phyloP scores from a whole-genome alignment of 139 green algal species.

The Tetratostichococcus sp. region DNA sequence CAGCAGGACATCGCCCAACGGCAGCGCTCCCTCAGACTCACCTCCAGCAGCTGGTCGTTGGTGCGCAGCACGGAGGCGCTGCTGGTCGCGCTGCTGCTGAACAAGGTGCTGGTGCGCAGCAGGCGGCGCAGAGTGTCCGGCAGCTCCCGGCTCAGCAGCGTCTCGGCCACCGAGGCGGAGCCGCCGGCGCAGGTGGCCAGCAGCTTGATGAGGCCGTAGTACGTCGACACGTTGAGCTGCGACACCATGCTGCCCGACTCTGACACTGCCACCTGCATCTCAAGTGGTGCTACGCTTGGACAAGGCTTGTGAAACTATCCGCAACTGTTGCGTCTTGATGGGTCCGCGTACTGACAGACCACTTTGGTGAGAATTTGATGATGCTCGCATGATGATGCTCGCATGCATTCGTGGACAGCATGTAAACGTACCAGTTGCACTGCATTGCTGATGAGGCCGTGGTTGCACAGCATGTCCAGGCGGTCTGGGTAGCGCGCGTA shows the following conservation, averaged over 20 bases:
- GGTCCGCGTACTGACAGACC: too few species aligned
- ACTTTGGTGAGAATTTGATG: too few species aligned
- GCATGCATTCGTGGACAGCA: too few species aligned
- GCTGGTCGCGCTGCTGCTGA: slow-evolving; percentile 26
- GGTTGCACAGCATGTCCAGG: slow-evolving; percentile 61
- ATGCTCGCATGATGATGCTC: too few species aligned
- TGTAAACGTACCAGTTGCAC: slow-evolving; percentile 74
- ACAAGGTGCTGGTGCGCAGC: slow-evolving; percentile 48
- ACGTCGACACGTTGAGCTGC: slow-evolving; percentile 69
- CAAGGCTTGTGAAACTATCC: too few species aligned
- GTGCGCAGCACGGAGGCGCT: slow-evolving; percentile 55
- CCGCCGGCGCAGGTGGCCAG: slow-evolving; percentile 58
- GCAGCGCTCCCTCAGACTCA: too few species aligned
- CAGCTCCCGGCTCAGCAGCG: slow-evolving; percentile 56
- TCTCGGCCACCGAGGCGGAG: slow-evolving; percentile 53
- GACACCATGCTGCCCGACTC: slow-evolving; percentile 54
- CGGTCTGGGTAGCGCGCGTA: slow-evolving; percentile 36
- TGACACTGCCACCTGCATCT: slow-evolving; percentile 24
- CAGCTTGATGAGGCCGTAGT: slow-evolving; percentile 79
- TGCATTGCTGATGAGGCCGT: slow-evolving; percentile 69
- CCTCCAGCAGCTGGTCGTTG: slow-evolving; percentile 76
- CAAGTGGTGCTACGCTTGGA: too few species aligned
- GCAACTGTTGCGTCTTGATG: too few species aligned
- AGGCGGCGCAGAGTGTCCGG: slow-evolving; percentile 49
- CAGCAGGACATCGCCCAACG: too few species aligned